Conservation (phyloP, 805 yeast species). For the Lipomyces anomalus region DNA sequence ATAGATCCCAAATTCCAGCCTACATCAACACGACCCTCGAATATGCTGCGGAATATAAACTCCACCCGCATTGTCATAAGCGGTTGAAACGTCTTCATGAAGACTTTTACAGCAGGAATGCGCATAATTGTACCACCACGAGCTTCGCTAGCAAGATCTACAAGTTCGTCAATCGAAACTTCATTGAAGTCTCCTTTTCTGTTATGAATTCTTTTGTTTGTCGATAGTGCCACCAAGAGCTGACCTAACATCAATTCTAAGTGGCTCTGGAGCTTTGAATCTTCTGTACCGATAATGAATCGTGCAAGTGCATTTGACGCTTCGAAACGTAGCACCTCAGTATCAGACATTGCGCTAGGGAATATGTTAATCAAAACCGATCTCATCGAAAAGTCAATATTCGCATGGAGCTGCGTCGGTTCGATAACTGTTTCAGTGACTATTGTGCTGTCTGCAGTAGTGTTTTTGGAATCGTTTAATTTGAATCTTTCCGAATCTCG, state of each 20-base stretch:
- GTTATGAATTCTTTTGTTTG: slow-evolving; percentile 43
- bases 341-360: slow-evolving; percentile 76
- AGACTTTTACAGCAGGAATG: slow-evolving; percentile 68
- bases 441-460: background rate
- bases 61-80: slow-evolving; percentile 47
- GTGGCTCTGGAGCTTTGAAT: slow-evolving; percentile 41
- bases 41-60: slow-evolving; percentile 61
- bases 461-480: slow-evolving; percentile 27
- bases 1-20: slow-evolving; percentile 93
- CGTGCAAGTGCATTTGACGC: slow-evolving; percentile 28
- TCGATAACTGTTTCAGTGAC: background rate
- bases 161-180: slow-evolving; percentile 51
- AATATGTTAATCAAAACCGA: slow-evolving; percentile 56
- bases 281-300: slow-evolving; percentile 28
- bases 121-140: slow-evolving; percentile 74
- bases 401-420: slow-evolving; percentile 48
- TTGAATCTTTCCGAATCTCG: slow-evolving; percentile 46
- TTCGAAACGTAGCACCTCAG: slow-evolving; percentile 57
- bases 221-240: slow-evolving; percentile 62
- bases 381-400: slow-evolving; percentile 57
- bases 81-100: slow-evolving; percentile 70
- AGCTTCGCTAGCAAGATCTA: slow-evolving; percentile 50
- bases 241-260: slow-evolving; percentile 58
- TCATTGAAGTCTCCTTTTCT: slow-evolving; percentile 43
- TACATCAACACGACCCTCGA: slow-evolving; percentile 86